phyloP scores from a whole-genome alignment of 2,329 filamentous ascomycete species.

The Didymellaceae sp. region DNA sequence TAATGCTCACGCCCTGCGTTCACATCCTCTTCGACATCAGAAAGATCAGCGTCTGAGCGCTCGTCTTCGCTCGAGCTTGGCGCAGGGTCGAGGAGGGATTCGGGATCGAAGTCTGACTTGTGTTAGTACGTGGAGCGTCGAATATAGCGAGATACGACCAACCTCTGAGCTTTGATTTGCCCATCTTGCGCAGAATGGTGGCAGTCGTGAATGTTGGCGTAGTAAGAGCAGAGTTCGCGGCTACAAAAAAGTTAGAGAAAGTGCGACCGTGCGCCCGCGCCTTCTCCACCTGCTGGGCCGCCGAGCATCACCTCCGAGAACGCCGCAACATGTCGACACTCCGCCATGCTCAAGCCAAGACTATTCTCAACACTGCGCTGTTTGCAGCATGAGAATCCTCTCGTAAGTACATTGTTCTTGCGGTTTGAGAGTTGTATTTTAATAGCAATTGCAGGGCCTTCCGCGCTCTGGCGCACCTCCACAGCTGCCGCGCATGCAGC shows the following conservation, averaged over 20 bases:
- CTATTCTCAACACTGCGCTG: conserved; percentile 60
- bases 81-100: conserved; percentile 66
- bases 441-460: conserved; percentile 68
- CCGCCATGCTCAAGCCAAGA: conserved; percentile 51
- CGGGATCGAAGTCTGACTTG: conserved; percentile 77
- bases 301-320: conserved; percentile 30
- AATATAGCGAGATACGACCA: not conserved
- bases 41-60: conserved; percentile 56
- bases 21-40: conserved; percentile 49
- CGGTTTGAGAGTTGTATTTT: not conserved
- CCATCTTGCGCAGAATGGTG: conserved; percentile 25
- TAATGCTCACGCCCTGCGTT: conserved; percentile 85
- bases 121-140: not conserved
- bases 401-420: conserved; percentile 60
- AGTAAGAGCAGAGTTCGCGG: conserved; percentile 26
- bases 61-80: conserved; percentile 64
- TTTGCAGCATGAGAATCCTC: conserved; percentile 82
- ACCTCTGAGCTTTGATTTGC: conserved; percentile 44
- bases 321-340: conserved; percentile 28
- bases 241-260: conserved; percentile 39
- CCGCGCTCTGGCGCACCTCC: conserved; percentile 74
- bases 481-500: conserved; percentile 75
- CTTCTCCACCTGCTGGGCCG: conserved; percentile 9
- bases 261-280: conserved; percentile 9
- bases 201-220: conserved; percentile 4